Percentiles rank a stretch among this genome's conserved stretches.
Conservation (phyloP, 1,139 yeast genomes). For the Blastobotrys proliferans region DNA sequence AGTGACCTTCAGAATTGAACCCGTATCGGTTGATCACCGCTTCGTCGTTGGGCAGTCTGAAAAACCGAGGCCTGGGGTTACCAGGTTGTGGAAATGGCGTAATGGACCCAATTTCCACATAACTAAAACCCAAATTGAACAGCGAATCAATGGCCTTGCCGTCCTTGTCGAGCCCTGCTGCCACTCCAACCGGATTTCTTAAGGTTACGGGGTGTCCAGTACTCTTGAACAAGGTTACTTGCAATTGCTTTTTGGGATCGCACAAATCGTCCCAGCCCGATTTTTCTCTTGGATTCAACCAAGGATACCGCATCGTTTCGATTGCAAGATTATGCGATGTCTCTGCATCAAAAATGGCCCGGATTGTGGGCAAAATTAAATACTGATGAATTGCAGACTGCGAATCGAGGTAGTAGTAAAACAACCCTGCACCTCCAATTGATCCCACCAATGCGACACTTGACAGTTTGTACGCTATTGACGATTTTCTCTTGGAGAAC, state of each 20-base stretch:
- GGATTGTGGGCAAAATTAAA: constrained; percentile 67
- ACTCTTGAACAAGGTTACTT: constrained; percentile 31
- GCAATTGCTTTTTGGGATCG: constrained; percentile 32
- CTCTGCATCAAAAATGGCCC: constrained; percentile 77
- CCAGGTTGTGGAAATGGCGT: constrained; percentile 95
- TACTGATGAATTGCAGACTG: constrained; percentile 82
- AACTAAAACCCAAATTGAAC: constrained; percentile 75
- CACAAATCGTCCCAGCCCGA: constrained; percentile 28
- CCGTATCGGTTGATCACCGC: constrained; percentile 95
- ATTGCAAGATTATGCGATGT: constrained; percentile 78
- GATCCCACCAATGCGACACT: constrained; percentile 36
- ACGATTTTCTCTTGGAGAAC: constrained; percentile 11
- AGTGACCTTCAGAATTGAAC: constrained; percentile 88
- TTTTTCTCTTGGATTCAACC: constrained; percentile 31
- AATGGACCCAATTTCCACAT: constrained; percentile 89
- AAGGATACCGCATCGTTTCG: constrained; percentile 52
- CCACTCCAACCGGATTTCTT: constrained; percentile 81
- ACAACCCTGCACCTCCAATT: constrained; percentile 24
- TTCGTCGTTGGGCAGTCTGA: constrained; percentile 75
- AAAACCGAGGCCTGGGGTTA: constrained; percentile 85
- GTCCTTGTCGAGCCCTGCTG: constrained; percentile 94
- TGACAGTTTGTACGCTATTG: constrained; percentile 20
- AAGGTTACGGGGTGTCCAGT: constrained; percentile 38
- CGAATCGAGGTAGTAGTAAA: constrained; percentile 59
- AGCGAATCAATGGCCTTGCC: constrained; percentile 90